A percentile compares a stretch with the other conserved stretches of the same genome.
phyloP scores from a whole-genome alignment of 768 basidiomycete species.

The Naganishia vishniacii region DNA sequence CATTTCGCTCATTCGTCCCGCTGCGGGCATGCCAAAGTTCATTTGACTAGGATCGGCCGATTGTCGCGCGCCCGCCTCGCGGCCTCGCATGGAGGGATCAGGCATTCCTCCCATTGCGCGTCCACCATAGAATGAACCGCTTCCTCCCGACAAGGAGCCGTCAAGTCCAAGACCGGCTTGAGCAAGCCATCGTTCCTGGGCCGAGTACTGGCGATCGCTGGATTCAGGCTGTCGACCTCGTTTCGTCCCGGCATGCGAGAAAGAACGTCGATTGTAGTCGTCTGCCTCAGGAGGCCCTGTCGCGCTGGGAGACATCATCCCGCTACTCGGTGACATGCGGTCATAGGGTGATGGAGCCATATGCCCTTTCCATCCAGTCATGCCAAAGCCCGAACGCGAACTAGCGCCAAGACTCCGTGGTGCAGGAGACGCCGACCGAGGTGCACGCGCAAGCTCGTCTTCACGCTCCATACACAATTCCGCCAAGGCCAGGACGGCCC shows the following conservation, averaged over 20 bases:
- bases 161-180: constrained; percentile 42
- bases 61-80: not conserved
- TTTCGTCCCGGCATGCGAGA: constrained; percentile 32
- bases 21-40: constrained; percentile 25
- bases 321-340: constrained; percentile 32
- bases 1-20: constrained; percentile 4
- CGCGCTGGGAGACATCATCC: constrained; percentile 30
- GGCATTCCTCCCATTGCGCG: constrained; percentile 6
- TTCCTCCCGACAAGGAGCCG: not conserved
- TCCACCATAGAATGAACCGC: constrained; percentile 18
- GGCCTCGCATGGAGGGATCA: constrained; percentile 14
- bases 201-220: constrained; percentile 32
- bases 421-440: constrained; percentile 46
- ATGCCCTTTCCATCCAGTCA: constrained; percentile 22
- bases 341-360: constrained; percentile 43
- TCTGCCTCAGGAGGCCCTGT: constrained; percentile 22
- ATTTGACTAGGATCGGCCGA: not conserved
- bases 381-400: constrained; percentile 10
- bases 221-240: constrained; percentile 33
- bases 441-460: constrained; percentile 50
- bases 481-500: constrained; percentile 72
- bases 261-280: constrained; percentile 25
- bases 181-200: constrained; percentile 46
- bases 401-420: constrained; percentile 28
- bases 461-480: constrained; percentile 88